Evolutionary conservation across 768 basidiomycete species (phyloP).

Genomic region (Russula ochroleuca): DNA sequence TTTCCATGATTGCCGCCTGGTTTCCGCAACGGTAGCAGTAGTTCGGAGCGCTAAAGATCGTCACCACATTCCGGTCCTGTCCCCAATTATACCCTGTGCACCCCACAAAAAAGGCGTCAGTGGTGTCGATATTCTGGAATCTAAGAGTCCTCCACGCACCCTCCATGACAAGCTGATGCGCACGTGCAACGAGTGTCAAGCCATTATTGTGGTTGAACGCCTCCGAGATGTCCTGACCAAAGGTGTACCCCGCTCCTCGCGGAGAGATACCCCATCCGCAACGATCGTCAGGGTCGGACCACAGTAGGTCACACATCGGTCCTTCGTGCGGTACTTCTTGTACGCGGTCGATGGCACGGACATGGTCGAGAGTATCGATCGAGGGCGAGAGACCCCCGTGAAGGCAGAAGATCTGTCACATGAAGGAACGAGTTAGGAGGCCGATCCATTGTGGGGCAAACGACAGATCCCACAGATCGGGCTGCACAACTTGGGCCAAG

Average conservation of each 20-base stretch:
- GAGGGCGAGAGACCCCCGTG: conserved; percentile 98
- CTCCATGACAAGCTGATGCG: conserved; percentile 96
- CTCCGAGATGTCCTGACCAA: conserved; percentile 98
- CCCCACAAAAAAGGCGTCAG: neutral
- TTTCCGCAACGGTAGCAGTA: conserved; percentile 99
- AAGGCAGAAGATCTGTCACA: conserved; percentile 88
- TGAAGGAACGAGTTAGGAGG: conserved; percentile 17
- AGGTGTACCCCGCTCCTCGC: conserved; percentile 97
- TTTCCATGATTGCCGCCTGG: conserved; percentile 99
- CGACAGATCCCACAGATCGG: conserved; percentile 18
- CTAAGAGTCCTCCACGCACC: conserved; percentile 46
- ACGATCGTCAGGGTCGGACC: conserved; percentile 99
- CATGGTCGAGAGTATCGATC: conserved; percentile 99
- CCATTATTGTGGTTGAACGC: conserved; percentile 99
- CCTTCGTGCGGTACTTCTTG: conserved; percentile 99
- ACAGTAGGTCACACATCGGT: conserved; percentile 98
- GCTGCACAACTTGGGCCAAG: neutral
- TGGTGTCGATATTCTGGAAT: neutral
- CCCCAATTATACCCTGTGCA: conserved; percentile 87
- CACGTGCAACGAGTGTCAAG: conserved; percentile 88
- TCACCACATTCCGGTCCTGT: conserved; percentile 98
- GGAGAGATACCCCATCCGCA: conserved; percentile 99
- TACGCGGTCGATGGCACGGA: conserved; percentile 96
- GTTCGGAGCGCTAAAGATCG: conserved; percentile 99
- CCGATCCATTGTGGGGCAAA: neutral